Conservation (phyloP, 257 asterid species). For the Solanum sparsipilum region DNA sequence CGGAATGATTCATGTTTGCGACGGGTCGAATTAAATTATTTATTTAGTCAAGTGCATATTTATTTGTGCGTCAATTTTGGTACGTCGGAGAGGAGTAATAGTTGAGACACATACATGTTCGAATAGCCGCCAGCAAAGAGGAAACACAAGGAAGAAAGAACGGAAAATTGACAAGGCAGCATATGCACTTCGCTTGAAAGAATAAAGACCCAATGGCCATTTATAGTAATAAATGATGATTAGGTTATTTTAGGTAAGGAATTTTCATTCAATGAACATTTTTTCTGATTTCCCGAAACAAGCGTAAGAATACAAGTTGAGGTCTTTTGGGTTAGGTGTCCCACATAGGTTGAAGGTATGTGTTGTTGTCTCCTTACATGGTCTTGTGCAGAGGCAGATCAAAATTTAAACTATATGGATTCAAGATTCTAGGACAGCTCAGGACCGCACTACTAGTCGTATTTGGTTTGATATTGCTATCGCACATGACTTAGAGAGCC, state of each 20-base stretch:
- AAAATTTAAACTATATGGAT: not conserved
- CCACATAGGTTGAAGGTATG: not conserved
- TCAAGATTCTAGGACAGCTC: not conserved
- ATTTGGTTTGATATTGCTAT: not conserved
- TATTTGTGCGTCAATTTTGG: not conserved
- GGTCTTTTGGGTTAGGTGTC: not conserved
- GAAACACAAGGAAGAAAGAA: not conserved
- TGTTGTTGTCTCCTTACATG: not conserved
- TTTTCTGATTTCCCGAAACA: not conserved
- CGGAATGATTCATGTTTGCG: not conserved
- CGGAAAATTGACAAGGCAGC: not conserved
- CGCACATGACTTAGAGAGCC: not conserved
- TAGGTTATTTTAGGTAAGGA: not conserved
- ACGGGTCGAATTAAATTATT: not conserved
- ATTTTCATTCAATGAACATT: not conserved
- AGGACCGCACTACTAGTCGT: not conserved
- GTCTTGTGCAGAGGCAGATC: not conserved
- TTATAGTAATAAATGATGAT: not conserved
- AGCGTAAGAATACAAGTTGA: not conserved
- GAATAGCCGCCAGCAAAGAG: not conserved
- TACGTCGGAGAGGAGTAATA: not conserved
- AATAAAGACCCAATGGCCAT: not conserved
- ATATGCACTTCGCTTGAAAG: not conserved
- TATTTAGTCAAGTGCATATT: not conserved
- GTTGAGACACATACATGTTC: not conserved